Conservation (phyloP, 176 grass and related monocot genomes). For the Juncus effusus region DNA sequence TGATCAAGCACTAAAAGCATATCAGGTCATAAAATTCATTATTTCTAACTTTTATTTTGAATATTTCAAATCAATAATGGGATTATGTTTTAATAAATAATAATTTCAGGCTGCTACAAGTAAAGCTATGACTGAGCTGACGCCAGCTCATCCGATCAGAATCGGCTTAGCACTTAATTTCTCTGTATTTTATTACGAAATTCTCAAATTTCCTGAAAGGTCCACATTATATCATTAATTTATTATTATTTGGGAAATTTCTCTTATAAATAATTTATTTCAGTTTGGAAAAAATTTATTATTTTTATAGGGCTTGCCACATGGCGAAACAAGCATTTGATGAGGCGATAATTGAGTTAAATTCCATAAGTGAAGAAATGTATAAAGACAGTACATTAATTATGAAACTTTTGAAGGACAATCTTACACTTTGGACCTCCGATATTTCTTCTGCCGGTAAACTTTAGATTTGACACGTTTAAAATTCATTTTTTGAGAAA, state of each 20-base stretch:
- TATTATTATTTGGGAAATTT: slow-evolving; percentile 8
- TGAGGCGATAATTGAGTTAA: slow-evolving; percentile 60
- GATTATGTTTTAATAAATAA: slow-evolving; percentile 23
- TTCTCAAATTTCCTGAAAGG: slow-evolving; percentile 61
- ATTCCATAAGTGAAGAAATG: slow-evolving; percentile 37
- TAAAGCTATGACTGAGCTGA: slow-evolving; percentile 51
- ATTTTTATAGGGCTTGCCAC: slow-evolving; percentile 52
- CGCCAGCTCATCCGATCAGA: slow-evolving; percentile 51
- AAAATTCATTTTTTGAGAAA: background rate
- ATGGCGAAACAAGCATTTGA: slow-evolving; percentile 77
- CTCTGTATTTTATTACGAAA: slow-evolving; percentile 86
- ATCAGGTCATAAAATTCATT: slow-evolving; percentile 50
- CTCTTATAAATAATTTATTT: slow-evolving; percentile 10
- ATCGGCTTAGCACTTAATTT: slow-evolving; percentile 81
- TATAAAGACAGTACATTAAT: slow-evolving; percentile 58
- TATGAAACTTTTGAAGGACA: slow-evolving; percentile 70
- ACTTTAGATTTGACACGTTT: background rate
- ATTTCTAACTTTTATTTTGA: slow-evolving; percentile 8
- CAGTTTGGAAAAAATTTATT: background rate
- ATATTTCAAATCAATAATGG: too few relatives aligned
- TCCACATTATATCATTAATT: slow-evolving; percentile 15
- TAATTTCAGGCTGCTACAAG: slow-evolving; percentile 57
- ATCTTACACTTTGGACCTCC: slow-evolving; percentile 55
- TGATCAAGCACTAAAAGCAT: slow-evolving; percentile 74
- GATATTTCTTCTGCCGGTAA: slow-evolving; percentile 34